Base-by-base conservation (phyloP, 805 yeast species). In the Suhomyces canberraensis region DNA sequence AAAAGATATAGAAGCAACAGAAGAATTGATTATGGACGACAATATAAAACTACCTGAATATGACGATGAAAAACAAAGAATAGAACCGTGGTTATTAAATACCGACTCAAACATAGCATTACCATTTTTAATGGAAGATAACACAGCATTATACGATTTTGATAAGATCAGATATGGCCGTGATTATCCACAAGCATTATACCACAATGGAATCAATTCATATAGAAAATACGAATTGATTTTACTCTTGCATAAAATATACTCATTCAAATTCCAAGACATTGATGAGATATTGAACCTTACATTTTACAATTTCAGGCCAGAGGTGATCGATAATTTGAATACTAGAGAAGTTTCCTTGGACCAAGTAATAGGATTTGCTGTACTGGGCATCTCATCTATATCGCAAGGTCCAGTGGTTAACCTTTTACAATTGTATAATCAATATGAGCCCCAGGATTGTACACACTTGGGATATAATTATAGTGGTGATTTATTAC, bases 191-290 rank as follows among this genome's bases (percentile, higher is more conserved):
- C n/a, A 28, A 4, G 14, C 13, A 11, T 14, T 45, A 21, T 49
- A 48, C 42, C n/a, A 33, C 2, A 29, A 35, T 13, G 54, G 53
- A 2, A 37, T 51, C 13, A 28, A 37, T 17, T 28, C 46, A 1
- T 22, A n/a, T n/a, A 26, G 39, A 13, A 39, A 36, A 20, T 43
- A 44, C 16, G 36, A 33, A n/a, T 24, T 49, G 3, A 32, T 40
- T 1, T 15, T 22, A 7, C 16, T n/a, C 8, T 25, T 51, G 14
- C n/a, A 31, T 18, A 25, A 18, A 8, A 27, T 42, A n/a, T 49
- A 47, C 33, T 22, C 37, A 7, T 46, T 45, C 18, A 32, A 36
- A 5, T 47, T 51, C 17, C 31, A 40, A 11, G 33, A 36, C 18
- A 34, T 34, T 3, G 41, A 50, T 15, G 31, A 31, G 17, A 42